A percentile compares a stretch with the other conserved stretches of the same genome.
Conservation (phyloP, 257 asterid species). For the Prunella vulgaris region DNA sequence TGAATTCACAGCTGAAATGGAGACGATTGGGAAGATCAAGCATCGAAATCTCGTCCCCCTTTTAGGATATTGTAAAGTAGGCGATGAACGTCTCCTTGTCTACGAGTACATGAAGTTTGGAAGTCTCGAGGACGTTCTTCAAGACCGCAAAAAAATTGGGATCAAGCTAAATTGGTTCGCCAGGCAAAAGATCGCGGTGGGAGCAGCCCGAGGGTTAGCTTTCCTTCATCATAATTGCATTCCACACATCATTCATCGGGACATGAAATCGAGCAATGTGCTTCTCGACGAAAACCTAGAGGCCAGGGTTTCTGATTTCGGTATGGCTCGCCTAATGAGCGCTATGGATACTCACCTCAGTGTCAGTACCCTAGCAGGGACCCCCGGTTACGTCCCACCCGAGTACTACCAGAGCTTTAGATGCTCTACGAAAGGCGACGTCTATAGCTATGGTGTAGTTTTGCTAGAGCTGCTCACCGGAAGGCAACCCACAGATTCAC, state of each 20-base stretch:
- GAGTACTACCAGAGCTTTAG: slow-evolving; percentile 91
- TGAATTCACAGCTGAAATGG: slow-evolving; percentile 96
- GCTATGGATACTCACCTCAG: slow-evolving; percentile 89
- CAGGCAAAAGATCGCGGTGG: slow-evolving; percentile 73
- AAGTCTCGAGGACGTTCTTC: slow-evolving; percentile 84
- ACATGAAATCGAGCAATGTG: slow-evolving; percentile 96
- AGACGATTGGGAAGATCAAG: slow-evolving; percentile 87
- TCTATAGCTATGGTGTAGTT: slow-evolving; percentile 90
- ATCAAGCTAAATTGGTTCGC: slow-evolving; percentile 70
- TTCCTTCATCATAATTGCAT: slow-evolving; percentile 85
- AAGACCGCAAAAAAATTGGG: slow-evolving; percentile 54
- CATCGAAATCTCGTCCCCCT: slow-evolving; percentile 86
- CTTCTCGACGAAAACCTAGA: slow-evolving; percentile 77
- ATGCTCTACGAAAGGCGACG: slow-evolving; percentile 86
- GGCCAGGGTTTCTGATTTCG: slow-evolving; percentile 91
- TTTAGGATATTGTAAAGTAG: slow-evolving; percentile 79
- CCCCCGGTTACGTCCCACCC: slow-evolving; percentile 97
- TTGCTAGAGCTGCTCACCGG: slow-evolving; percentile 89
- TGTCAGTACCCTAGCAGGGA: slow-evolving; percentile 88
- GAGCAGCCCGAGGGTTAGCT: slow-evolving; percentile 88
- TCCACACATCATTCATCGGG: slow-evolving; percentile 89
- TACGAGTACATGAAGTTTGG: slow-evolving; percentile 95
- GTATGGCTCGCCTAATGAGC: slow-evolving; percentile 91
- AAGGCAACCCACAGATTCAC: slow-evolving; percentile 74
- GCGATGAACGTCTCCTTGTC: slow-evolving; percentile 81